Evolutionary conservation across 2,329 filamentous ascomycete genomes (phyloP), one percentile per base, ranked within the genome.

Genomic region (Diaporthe humulicola): DNA sequence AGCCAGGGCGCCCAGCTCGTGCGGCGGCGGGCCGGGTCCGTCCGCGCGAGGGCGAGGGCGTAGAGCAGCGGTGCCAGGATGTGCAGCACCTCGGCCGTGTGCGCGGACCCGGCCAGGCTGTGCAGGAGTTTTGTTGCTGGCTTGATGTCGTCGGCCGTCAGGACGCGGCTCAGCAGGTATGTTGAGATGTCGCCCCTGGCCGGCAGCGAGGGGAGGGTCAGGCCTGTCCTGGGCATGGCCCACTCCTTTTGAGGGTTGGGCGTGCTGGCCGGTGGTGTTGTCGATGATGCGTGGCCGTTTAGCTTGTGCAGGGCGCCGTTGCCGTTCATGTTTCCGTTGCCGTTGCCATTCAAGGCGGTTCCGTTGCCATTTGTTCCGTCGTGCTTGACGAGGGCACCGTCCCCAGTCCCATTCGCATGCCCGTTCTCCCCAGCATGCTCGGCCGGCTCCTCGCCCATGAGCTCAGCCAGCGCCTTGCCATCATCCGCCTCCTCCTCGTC

Each of bases 141-240:
- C 83, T 98, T 98, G 86, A 99, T 97, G 82, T 98, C 97, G 84
- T 99, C 97, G 12, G 97, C 95, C 0, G 95, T 98, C 61, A 99
- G 89, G 17, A 98, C 96, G 78, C 97, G 96, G 45, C 93, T 93
- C 33, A 98, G 91, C 6, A 99, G 90, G 83, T 98, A 99, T 58
- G 91, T 91, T 69, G 94, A 95, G 75, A 98, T 96, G 79, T 98
- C 95, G 70, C 92, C 90, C 1, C 93, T 90, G 73, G 93, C 92
- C 0, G 97, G 97, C 22, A 99, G 88, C 61, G 92, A 93, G 0
- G 97, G 96, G 61, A 99, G 89, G 36, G 92, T 94, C 79, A 98
- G 89, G 48, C 95, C 95, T 0, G 97, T 99, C 75, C 97, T 90
- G n/a, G 96, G 96, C 96, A 99, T 98, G 19, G 90, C 90, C 94